Conservation (phyloP, 257 asterid genomes). For the Primulina eburnea region DNA sequence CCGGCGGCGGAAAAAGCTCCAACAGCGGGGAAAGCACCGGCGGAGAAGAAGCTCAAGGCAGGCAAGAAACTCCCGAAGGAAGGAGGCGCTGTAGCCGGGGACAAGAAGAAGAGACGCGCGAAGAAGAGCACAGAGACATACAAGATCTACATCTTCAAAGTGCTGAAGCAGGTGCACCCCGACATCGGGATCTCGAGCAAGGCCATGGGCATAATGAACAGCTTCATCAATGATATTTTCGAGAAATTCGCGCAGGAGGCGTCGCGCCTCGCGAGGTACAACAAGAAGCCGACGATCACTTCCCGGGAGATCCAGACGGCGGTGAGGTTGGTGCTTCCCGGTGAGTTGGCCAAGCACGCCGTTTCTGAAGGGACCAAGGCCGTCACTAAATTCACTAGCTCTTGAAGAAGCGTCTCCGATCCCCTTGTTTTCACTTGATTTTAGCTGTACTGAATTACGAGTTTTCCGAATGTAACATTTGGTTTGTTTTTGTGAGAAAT, state of each 20-base stretch:
- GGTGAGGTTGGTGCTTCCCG: constrained; percentile 61
- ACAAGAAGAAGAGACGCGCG: constrained; percentile 55
- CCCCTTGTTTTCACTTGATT: too few relatives aligned
- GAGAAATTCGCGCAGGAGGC: constrained; percentile 66
- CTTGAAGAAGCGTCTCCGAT: constrained; percentile 20
- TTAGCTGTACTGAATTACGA: too few relatives aligned
- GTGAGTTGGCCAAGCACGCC: constrained; percentile 64
- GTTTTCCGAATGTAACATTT: too few relatives aligned
- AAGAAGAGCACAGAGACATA: constrained; percentile 56
- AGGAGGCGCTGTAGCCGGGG: constrained; percentile 27
- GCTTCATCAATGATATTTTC: constrained; percentile 66
- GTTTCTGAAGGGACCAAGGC: constrained; percentile 37
- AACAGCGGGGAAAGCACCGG: too few relatives aligned
- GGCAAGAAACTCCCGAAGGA: constrained; percentile 64
- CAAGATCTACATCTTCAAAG: constrained; percentile 48
- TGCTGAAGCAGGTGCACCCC: constrained; percentile 57
- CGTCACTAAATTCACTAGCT: constrained; percentile 70
- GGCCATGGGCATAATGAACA: constrained; percentile 82
- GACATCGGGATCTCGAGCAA: constrained; percentile 76
- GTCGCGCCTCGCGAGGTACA: constrained; percentile 9
- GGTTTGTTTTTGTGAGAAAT: too few relatives aligned
- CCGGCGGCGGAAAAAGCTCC: too few relatives aligned
- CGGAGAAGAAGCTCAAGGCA: constrained; percentile 3
- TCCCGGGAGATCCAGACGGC: constrained; percentile 73
- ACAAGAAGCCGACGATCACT: constrained; percentile 20